Evolutionary conservation across 192 early-diverging fungal genomes (phyloP).

Genomic region (Backusella macrospora): DNA sequence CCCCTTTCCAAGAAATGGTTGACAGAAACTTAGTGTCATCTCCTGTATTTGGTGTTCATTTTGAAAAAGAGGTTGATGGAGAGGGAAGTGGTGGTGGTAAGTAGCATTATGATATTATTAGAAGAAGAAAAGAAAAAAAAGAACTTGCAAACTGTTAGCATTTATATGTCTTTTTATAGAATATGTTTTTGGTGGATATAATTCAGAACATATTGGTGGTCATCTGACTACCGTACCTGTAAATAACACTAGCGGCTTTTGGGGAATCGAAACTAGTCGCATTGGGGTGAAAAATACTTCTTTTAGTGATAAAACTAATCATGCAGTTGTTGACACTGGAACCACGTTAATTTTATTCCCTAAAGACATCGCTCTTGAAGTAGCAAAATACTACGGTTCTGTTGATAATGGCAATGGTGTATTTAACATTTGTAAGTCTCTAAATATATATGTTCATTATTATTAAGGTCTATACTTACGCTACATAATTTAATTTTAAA

Average conservation of each 20-base stretch:
- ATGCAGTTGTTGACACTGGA: constrained; percentile 62
- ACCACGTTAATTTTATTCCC: constrained; percentile 59
- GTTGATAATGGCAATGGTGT: constrained; percentile 9
- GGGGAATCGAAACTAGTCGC: constrained; percentile 16
- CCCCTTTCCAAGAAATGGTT: constrained; percentile 56
- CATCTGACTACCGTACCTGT: constrained; percentile 49
- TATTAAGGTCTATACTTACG: not conserved
- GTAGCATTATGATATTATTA: too few relatives aligned
- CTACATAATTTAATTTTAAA: not conserved
- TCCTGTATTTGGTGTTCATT: constrained; percentile 70
- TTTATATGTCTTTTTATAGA: constrained; percentile 22
- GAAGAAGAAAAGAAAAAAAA: too few relatives aligned
- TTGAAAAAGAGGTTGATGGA: constrained; percentile 50
- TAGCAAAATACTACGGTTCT: constrained; percentile 16
- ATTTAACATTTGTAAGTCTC: not conserved
- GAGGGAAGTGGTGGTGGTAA: constrained; percentile 14
- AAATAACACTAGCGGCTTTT: constrained; percentile 19
- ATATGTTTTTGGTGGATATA: constrained; percentile 52
- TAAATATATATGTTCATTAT: not conserved
- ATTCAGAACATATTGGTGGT: constrained; percentile 36
- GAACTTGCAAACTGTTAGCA: too few relatives aligned
- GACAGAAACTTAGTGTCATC: constrained; percentile 56
- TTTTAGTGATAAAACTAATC: constrained; percentile 1
- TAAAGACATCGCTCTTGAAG: constrained; percentile 15
- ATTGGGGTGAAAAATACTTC: not conserved